Evolutionary conservation across 2,329 filamentous ascomycete genomes (phyloP).

Genomic region (Zymoseptoria passerinii): DNA sequence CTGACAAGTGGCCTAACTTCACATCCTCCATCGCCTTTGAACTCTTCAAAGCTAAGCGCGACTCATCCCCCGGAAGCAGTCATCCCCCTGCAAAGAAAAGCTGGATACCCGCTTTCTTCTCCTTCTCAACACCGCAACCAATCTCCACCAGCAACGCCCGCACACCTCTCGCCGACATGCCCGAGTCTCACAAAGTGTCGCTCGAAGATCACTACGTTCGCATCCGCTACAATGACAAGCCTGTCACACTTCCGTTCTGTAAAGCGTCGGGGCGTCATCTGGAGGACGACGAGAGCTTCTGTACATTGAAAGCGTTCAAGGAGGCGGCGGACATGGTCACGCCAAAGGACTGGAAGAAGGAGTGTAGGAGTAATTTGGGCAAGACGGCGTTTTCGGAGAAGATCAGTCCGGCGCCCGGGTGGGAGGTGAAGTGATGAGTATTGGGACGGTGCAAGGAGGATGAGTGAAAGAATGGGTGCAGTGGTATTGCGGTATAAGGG

Average conservation of each 20-base stretch:
- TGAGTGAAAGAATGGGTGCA: too few species aligned
- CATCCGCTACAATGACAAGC: slow-evolving; percentile 79
- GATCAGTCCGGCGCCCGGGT: slow-evolving; percentile 13
- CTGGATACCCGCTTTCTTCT: slow-evolving; percentile 19
- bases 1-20: slow-evolving; percentile 77
- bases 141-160: slow-evolving; percentile 31
- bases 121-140: slow-evolving; percentile 18
- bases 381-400: slow-evolving; percentile 32
- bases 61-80: slow-evolving; percentile 15
- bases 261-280: slow-evolving; percentile 69
- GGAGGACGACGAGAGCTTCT: slow-evolving; percentile 78
- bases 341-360: slow-evolving; percentile 65
- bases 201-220: slow-evolving; percentile 78
- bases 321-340: slow-evolving; percentile 83
- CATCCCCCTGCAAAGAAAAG: slow-evolving; percentile 14
- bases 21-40: slow-evolving; percentile 89
- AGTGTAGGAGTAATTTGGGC: slow-evolving; percentile 52
- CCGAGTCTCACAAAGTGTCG: slow-evolving; percentile 47
- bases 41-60: slow-evolving; percentile 57
- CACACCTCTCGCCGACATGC: slow-evolving; percentile 50
- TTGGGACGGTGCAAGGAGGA: not conserved
- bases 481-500: not conserved
- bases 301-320: slow-evolving; percentile 89
- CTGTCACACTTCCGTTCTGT: slow-evolving; percentile 77
- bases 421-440: not conserved